Percentiles rank a stretch among this genome's conserved stretches.
phyloP scores from a whole-genome alignment of 805 yeast species.

The Spathaspora boniae region DNA sequence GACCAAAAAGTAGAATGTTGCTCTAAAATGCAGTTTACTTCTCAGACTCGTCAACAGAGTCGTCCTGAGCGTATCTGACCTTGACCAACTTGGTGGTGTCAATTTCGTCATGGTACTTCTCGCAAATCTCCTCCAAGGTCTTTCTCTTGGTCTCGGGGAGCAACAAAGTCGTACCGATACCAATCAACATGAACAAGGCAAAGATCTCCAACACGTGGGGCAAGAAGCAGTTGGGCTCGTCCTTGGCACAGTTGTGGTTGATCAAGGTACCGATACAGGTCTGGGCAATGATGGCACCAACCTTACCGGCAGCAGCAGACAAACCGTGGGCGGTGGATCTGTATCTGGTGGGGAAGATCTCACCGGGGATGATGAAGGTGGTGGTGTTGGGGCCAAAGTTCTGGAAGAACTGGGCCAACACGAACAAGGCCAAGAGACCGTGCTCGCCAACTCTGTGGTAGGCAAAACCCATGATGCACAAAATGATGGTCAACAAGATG shows the following conservation, averaged over 20 bases:
- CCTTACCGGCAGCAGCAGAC: constrained; percentile 88
- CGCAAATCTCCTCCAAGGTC: constrained; percentile 82
- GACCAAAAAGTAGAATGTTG: background rate
- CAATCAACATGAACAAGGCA: constrained; percentile 86
- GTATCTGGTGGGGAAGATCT: constrained; percentile 89
- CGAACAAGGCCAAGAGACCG: constrained; percentile 79
- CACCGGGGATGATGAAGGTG: constrained; percentile 89
- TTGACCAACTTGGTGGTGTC: constrained; percentile 39
- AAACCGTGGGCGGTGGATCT: constrained; percentile 95
- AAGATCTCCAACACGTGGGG: constrained; percentile 93
- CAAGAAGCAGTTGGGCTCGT: constrained; percentile 68
- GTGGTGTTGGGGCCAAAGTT: constrained; percentile 94
- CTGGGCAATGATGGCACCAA: constrained; percentile 92
- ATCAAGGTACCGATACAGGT: constrained; percentile 81
- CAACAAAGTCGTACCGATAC: constrained; percentile 60
- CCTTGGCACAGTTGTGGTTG: constrained; percentile 69
- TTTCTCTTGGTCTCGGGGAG: constrained; percentile 90
- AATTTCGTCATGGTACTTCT: constrained; percentile 78
- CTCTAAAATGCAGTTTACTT: constrained; percentile 2
- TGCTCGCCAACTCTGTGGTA: constrained; percentile 64
- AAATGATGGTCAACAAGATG: constrained; percentile 61
- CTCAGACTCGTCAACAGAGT: constrained; percentile 34
- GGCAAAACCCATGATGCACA: constrained; percentile 82
- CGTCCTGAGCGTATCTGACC: constrained; percentile 38
- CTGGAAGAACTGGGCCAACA: constrained; percentile 81